These are phyloP conservation scores for Vishniacozyma victoriae DNA, from an alignment of 768 basidiomycete genomes.

Conservation along the genomic window DNA sequence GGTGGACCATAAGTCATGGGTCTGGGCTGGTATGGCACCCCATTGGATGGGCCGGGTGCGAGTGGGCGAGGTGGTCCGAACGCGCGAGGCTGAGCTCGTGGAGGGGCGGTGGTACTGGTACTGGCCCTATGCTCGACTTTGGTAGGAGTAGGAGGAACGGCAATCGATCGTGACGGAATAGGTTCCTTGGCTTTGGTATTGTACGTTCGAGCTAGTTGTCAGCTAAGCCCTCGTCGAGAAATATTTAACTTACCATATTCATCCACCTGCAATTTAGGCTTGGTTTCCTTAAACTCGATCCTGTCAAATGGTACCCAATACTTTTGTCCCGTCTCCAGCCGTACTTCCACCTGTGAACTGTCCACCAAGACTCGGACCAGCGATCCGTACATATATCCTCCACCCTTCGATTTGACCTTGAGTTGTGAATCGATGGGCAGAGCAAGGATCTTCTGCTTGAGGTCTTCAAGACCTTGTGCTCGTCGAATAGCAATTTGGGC, in stretches of 20 bases:
- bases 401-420: constrained; percentile 61
- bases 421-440: constrained; percentile 68
- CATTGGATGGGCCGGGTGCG: too few species aligned
- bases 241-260: constrained; percentile 30
- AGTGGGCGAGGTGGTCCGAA: too few species aligned
- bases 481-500: too few species aligned
- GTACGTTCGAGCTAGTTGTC: constrained; percentile 9
- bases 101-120: too few species aligned
- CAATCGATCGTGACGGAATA: too few species aligned
- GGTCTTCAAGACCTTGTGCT: too few species aligned
- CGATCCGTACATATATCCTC: constrained; percentile 3
- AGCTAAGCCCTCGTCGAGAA: background rate
- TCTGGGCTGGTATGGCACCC: too few species aligned
- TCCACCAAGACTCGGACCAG: background rate
- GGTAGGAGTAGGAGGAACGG: too few species aligned
- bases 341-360: constrained; percentile 13
- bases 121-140: too few species aligned
- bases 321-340: constrained; percentile 14
- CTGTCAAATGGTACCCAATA: background rate
- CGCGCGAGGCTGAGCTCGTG: too few species aligned
- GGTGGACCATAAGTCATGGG: too few species aligned
- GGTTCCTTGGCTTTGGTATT: background rate
- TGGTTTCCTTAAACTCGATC: constrained; percentile 29
- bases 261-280: constrained; percentile 19
- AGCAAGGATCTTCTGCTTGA: constrained; percentile 63